Evolutionary conservation across 2,329 filamentous ascomycete species (phyloP).

Genomic region (Bimuria novae-zelandiae): DNA sequence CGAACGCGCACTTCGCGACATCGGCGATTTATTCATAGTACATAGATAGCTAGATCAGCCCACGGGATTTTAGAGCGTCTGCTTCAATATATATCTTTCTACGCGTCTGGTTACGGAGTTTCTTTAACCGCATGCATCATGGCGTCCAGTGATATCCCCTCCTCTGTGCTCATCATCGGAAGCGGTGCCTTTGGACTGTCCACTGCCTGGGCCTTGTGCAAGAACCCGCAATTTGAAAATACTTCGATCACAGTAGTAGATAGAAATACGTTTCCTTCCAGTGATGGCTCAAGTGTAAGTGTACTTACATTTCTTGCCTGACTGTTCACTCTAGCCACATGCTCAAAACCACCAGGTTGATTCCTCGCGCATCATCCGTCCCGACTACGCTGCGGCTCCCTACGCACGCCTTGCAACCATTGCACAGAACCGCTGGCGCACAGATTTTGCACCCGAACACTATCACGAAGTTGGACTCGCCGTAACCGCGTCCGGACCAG

Average conservation of each 20-base stretch:
- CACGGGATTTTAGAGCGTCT: slow-evolving; percentile 8
- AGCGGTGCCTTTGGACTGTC: slow-evolving; percentile 63
- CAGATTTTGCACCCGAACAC: slow-evolving; percentile 65
- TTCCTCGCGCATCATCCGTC: slow-evolving; percentile 64
- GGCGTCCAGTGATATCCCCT: slow-evolving; percentile 39
- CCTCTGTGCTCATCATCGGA: slow-evolving; percentile 55
- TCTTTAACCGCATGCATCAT: slow-evolving; percentile 14
- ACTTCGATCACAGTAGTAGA: slow-evolving; percentile 64
- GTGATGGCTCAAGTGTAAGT: slow-evolving; percentile 59
- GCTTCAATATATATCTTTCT: not conserved
- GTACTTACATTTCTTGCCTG: not conserved
- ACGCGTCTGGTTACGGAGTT: not conserved
- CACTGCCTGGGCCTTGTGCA: slow-evolving; percentile 71
- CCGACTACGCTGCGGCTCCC: slow-evolving; percentile 79
- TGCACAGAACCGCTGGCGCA: slow-evolving; percentile 73
- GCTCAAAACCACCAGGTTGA: slow-evolving; percentile 51
- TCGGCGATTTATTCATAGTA: slow-evolving; percentile 29
- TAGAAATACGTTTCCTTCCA: slow-evolving; percentile 61
- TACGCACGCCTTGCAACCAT: slow-evolving; percentile 75
- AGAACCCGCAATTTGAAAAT: slow-evolving; percentile 58
- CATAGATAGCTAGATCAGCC: slow-evolving; percentile 4
- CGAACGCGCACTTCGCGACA: slow-evolving; percentile 32
- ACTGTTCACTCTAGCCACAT: no score
- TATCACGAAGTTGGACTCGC: slow-evolving; percentile 74
- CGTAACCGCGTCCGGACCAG: slow-evolving; percentile 61